A percentile compares a stretch with the other conserved stretches of the same genome.
These are phyloP conservation scores for Xanthoconium separans DNA, from an alignment of 1,284 basidiomycete species.

Conservation along the genomic window DNA sequence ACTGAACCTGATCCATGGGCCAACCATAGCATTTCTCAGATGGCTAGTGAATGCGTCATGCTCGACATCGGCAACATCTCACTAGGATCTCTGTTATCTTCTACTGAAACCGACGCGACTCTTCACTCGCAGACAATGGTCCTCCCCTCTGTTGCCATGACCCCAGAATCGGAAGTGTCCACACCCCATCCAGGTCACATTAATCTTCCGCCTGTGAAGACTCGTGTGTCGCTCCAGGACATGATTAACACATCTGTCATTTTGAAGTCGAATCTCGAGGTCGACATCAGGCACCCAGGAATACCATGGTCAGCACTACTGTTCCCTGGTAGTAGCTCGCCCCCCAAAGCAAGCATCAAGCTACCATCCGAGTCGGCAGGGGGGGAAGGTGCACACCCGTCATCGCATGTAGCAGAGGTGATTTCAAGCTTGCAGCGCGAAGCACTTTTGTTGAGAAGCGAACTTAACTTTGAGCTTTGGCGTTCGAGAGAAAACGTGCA, in stretches of 20 bases:
- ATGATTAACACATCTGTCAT: slow-evolving; percentile 70
- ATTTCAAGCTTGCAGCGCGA: slow-evolving; percentile 72
- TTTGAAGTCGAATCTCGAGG: slow-evolving; percentile 62
- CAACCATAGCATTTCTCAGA: slow-evolving; percentile 61
- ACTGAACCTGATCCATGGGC: slow-evolving; percentile 65
- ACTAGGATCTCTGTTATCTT: slow-evolving; percentile 38
- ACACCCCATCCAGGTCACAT: slow-evolving; percentile 29
- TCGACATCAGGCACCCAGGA: slow-evolving; percentile 52
- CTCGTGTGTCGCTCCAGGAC: slow-evolving; percentile 61
- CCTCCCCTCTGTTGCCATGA: slow-evolving; percentile 7
- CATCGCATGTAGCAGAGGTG: slow-evolving; percentile 53
- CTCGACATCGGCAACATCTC: slow-evolving; percentile 61
- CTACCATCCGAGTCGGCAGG: slow-evolving; percentile 13
- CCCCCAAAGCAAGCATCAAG: slow-evolving; percentile 14
- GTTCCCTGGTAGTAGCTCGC: slow-evolving; percentile 29
- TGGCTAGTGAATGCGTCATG: slow-evolving; percentile 71
- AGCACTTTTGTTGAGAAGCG: slow-evolving; percentile 68
- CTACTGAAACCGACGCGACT: slow-evolving; percentile 11
- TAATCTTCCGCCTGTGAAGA: slow-evolving; percentile 30
- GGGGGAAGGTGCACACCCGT: slow-evolving; percentile 29
- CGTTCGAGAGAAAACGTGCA: slow-evolving; percentile 73
- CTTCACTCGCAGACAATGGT: slow-evolving; percentile 5
- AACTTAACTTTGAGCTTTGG: slow-evolving; percentile 82
- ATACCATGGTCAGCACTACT: slow-evolving; percentile 47
- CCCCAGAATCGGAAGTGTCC: slow-evolving; percentile 18